These are phyloP conservation scores for Pterocarpus santalinus DNA, from an alignment of 306 rosid species.

Conservation along the genomic window DNA sequence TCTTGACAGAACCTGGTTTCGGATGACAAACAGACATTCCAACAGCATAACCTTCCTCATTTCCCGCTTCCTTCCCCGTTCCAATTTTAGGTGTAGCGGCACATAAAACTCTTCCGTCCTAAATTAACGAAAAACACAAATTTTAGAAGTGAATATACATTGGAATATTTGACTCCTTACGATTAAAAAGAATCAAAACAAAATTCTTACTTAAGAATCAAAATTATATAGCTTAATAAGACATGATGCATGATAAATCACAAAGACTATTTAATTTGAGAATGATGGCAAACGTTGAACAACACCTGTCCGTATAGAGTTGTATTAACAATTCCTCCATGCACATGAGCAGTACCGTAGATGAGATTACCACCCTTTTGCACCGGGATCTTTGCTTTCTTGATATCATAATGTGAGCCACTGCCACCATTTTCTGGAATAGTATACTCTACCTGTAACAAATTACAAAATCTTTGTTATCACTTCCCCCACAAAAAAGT, in stretches of 20 bases:
- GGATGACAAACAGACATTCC: not conserved
- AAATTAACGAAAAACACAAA: not conserved
- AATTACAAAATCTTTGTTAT: no score
- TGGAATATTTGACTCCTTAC: no score
- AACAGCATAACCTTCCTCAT: not conserved
- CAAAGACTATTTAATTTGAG: not conserved
- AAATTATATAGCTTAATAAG: not conserved
- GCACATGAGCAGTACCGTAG: conserved; percentile 7
- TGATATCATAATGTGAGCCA: not conserved
- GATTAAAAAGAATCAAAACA: no score
- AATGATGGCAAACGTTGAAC: not conserved
- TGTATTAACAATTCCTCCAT: not conserved
- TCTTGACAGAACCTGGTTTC: not conserved
- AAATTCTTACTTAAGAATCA: not conserved
- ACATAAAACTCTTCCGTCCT: not conserved
- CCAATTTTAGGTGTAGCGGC: conserved; percentile 16
- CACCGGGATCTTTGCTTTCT: not conserved
- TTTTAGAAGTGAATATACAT: not conserved
- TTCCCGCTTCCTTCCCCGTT: not conserved
- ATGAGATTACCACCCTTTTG: conserved; percentile 20
- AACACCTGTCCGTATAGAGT: conserved; percentile 24
- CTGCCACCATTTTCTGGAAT: not conserved
- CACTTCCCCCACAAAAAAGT: not conserved
- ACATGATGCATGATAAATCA: not conserved
- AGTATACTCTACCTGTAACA: not conserved